phyloP scores from a whole-genome alignment of 208 protist genomes.

The Acanthamoeba comandoni region DNA sequence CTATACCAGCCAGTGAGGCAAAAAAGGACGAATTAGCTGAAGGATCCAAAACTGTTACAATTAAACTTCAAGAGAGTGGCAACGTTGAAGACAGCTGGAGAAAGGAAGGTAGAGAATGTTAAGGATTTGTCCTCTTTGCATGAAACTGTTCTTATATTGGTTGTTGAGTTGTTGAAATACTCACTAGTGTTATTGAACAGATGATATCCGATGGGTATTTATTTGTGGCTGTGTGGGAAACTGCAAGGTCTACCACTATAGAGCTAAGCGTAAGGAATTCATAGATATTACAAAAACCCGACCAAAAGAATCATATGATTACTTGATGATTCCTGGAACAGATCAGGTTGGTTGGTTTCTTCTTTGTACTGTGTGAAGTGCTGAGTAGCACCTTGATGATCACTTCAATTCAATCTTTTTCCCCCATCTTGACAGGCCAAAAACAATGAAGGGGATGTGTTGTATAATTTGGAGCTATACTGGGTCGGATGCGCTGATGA shows the following conservation, averaged over 20 bases:
- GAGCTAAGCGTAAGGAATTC: constrained; percentile 59
- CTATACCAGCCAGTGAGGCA: background rate
- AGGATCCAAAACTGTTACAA: background rate
- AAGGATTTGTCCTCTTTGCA: too few relatives aligned
- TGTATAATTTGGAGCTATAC: constrained; percentile 64
- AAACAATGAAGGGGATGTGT: background rate
- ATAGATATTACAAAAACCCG: background rate
- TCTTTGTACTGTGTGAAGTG: too few relatives aligned
- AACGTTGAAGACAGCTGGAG: too few relatives aligned
- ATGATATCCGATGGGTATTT: constrained; percentile 45
- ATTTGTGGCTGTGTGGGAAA: constrained; percentile 33
- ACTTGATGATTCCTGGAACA: too few relatives aligned
- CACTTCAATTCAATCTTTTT: too few relatives aligned
- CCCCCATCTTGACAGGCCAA: too few relatives aligned
- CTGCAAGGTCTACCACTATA: constrained; percentile 62
- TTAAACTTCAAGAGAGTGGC: constrained; percentile 8
- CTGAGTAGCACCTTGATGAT: too few relatives aligned
- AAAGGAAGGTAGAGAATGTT: too few relatives aligned
- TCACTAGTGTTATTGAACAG: background rate
- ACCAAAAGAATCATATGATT: too few relatives aligned
- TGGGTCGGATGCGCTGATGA: constrained; percentile 57
- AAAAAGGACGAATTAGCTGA: background rate
- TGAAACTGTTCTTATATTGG: too few relatives aligned
- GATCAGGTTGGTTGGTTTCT: too few relatives aligned
- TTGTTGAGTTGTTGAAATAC: background rate